These are phyloP conservation scores for Oryza coarctata DNA, from an alignment of 176 grass and related monocot genomes.

Conservation along the genomic window DNA sequence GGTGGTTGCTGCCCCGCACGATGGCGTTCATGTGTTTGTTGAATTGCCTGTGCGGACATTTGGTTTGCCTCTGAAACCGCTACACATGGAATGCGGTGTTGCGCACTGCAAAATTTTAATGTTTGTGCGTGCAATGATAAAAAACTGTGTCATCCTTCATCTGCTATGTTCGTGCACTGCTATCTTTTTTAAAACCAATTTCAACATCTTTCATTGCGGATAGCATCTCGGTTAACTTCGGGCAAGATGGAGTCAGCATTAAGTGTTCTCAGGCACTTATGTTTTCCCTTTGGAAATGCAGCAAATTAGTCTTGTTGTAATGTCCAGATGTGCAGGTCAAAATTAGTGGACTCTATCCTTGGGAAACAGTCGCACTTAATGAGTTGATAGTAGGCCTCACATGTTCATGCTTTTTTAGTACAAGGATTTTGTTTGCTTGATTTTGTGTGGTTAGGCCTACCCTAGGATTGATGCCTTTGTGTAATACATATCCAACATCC, in stretches of 20 bases:
- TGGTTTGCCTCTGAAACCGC: background rate
- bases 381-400: background rate
- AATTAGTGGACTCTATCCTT: background rate
- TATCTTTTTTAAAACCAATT: background rate
- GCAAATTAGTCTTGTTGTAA: background rate
- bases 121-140: background rate
- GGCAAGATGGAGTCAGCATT: background rate
- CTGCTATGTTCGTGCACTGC: background rate
- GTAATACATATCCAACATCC: background rate
- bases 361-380: conserved; percentile 6
- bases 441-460: background rate
- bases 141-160: background rate
- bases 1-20: background rate
- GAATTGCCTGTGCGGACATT: background rate
- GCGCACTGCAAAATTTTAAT: background rate
- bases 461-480: background rate
- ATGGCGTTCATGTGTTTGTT: background rate
- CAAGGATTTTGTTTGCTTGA: background rate
- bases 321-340: background rate
- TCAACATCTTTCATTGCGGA: background rate
- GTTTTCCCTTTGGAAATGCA: background rate
- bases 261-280: background rate
- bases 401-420: background rate
- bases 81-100: background rate
- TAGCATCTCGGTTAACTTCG: background rate